Percentiles rank a stretch among this genome's conserved stretches.
These are phyloP conservation scores for Rheum nobile DNA, from an alignment of 148 eudicot genomes.

Conservation along the genomic window DNA sequence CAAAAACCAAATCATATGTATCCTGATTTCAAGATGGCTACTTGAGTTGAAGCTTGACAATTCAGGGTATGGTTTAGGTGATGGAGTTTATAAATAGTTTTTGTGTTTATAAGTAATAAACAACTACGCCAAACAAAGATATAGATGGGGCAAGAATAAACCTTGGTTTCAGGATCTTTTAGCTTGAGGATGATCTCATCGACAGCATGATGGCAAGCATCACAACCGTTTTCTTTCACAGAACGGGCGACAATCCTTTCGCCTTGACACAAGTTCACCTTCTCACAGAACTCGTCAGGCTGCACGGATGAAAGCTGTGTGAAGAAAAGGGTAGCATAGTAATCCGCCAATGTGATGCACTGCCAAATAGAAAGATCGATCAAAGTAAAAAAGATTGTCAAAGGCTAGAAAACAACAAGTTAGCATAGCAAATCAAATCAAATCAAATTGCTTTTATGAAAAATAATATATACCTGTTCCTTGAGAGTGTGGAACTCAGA, in stretches of 20 bases:
- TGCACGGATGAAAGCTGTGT: conserved; percentile 40
- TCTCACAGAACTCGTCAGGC: conserved; percentile 57
- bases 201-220: conserved; percentile 46
- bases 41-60: too few species aligned
- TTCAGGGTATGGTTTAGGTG: neutral
- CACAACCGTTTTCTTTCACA: conserved; percentile 34
- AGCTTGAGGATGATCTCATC: conserved; percentile 49
- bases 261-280: conserved; percentile 43
- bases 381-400: neutral
- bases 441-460: too few species aligned
- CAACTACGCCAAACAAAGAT: too few species aligned
- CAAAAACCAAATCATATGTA: neutral
- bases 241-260: conserved; percentile 14
- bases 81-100: too few species aligned
- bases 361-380: conserved; percentile 22
- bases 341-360: conserved; percentile 71
- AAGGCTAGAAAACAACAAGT: too few species aligned
- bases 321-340: conserved; percentile 72
- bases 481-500: conserved; percentile 35
- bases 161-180: conserved; percentile 89
- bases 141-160: conserved; percentile 13
- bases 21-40: too few species aligned
- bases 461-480: conserved; percentile 29
- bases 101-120: too few species aligned
- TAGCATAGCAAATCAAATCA: too few species aligned